A percentile compares a stretch with the other conserved stretches of the same genome.
Evolutionary conservation across 768 basidiomycete species (phyloP).

Genomic region (Boletus rubescentipes): DNA sequence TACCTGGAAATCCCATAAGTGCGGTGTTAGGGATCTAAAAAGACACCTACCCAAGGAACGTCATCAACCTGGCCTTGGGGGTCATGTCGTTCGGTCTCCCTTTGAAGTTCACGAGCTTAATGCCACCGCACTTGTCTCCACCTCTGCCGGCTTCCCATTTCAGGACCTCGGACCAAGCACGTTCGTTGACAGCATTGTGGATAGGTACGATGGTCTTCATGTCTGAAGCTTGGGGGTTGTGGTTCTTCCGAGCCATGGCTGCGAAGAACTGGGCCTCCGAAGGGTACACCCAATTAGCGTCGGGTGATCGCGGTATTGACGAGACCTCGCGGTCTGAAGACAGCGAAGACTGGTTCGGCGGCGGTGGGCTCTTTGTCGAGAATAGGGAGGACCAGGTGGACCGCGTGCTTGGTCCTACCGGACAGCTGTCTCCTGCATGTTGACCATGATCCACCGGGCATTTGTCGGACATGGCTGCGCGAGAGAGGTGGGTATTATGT

Average conservation of each 20-base stretch:
- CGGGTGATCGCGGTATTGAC: constrained; percentile 75
- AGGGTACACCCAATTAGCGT: constrained; percentile 93
- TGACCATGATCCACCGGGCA: constrained; percentile 52
- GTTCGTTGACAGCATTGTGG: constrained; percentile 98
- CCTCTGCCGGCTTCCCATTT: constrained; percentile 83
- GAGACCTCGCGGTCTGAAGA: constrained; percentile 79
- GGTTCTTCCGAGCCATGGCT: constrained; percentile 95
- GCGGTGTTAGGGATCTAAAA: neutral
- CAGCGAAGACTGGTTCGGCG: constrained; percentile 35
- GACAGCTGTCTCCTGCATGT: constrained; percentile 46
- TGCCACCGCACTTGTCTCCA: constrained; percentile 76
- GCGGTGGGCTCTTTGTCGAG: constrained; percentile 9
- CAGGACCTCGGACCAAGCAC: constrained; percentile 80
- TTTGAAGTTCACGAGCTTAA: constrained; percentile 86
- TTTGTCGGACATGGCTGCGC: constrained; percentile 30
- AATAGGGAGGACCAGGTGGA: constrained; percentile 42
- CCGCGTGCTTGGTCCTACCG: constrained; percentile 60
- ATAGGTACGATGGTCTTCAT: constrained; percentile 97
- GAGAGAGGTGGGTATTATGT: constrained; percentile 9
- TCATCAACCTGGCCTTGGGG: constrained; percentile 79
- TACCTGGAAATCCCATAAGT: constrained; percentile 55
- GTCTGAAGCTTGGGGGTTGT: constrained; percentile 81
- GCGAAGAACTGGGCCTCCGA: constrained; percentile 98
- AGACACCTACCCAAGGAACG: constrained; percentile 74
- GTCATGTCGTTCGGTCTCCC: constrained; percentile 81